Evolutionary conservation across 495 filamentous ascomycete genomes (phyloP), one percentile per base, ranked within the genome.

Genomic region (Penicillium coprophilum): DNA sequence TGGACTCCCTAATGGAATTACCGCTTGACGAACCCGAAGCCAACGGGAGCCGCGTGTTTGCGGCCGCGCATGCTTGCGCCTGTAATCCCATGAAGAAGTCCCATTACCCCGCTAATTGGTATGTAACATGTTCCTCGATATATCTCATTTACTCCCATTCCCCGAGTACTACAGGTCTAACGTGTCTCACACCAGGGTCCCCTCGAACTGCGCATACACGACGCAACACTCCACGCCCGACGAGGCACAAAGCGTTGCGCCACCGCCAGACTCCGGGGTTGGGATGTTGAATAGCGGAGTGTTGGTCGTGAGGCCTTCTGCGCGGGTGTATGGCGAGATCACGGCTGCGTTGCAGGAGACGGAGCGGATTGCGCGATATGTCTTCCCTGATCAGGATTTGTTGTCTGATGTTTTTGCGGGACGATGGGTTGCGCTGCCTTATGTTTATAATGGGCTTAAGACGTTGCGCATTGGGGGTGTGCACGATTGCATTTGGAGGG

Each of bases 1-100:
- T 94, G 86, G 90, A 94, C 63, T 88, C 91, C 70, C 72, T 94
- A 50, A 91, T 92, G 87, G 83, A 88, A 4, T 20, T 93, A 3
- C 67, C 76, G 61, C 78, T 93, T 12, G 87, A 91, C 63, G 60
- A 67, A 44, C 28, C 44, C 15, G 71, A 24, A 2, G 83, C 81
- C 12, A 78, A 73, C 36, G 84, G 79, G 7, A 48, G 72, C 31
- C 72, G 77, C 39, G 82, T 90, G 6, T 89, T 91, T 65, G 88
- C 86, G 0, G 85, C 87, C 2, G 78, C 80, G 57, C 85, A 90
- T 70, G 90, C 88, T 6, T 94, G 90, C 70, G 82, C 87, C 7
- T 94, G 90, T 71, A 94, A 94, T 72, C 88, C 90, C 7, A 66
- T 87, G 58, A 79, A 83, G 51, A 86, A 86, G 68, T 50, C 76